Evolutionary conservation across 305 asterid genomes (phyloP).

Genomic region (Solanum hybrid): DNA sequence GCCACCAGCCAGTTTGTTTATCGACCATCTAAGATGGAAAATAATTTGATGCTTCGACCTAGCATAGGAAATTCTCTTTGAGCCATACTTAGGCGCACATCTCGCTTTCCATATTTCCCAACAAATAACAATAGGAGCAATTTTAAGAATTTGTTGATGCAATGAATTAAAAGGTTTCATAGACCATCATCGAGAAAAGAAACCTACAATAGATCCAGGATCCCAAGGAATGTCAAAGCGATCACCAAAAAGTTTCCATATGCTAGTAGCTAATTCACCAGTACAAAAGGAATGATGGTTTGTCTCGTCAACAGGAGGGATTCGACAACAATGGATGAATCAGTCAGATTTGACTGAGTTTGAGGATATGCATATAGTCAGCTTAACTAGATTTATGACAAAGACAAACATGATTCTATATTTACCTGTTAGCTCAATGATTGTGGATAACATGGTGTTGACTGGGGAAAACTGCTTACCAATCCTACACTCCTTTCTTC

Average conservation of each 20-base stretch:
- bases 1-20: neutral
- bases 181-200: neutral
- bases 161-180: neutral
- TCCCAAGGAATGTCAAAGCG: neutral
- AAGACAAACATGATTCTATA: neutral
- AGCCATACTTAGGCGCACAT: neutral
- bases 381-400: neutral
- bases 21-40: neutral
- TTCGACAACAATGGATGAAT: neutral
- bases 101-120: neutral
- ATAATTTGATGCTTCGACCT: neutral
- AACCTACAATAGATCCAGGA: neutral
- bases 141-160: neutral
- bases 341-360: neutral
- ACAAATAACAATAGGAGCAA: neutral
- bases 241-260: neutral
- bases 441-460: neutral
- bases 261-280: neutral
- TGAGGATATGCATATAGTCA: neutral
- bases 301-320: neutral
- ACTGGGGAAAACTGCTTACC: neutral
- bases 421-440: neutral
- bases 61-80: neutral
- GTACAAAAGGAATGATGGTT: neutral
- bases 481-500: neutral